These are phyloP conservation scores for Candida cerambycidarum DNA, from an alignment of 805 yeast species.

Conservation along the genomic window DNA sequence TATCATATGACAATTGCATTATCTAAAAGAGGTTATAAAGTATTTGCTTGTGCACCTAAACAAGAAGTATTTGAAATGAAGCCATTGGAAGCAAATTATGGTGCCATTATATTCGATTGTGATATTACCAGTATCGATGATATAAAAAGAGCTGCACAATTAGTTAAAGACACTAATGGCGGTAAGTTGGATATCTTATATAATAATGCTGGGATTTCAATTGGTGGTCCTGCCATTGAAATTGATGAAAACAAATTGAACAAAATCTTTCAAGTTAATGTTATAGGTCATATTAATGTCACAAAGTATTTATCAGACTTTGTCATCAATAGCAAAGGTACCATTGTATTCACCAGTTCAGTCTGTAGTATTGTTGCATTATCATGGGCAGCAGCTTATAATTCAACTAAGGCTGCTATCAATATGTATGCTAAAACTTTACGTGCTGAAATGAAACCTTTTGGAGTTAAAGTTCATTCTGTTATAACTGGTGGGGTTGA, in stretches of 20 bases:
- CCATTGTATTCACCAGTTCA: slow-evolving; percentile 39
- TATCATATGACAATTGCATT: slow-evolving; percentile 42
- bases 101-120: slow-evolving; percentile 26
- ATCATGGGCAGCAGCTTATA: slow-evolving; percentile 34
- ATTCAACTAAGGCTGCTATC: slow-evolving; percentile 31
- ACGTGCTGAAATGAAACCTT: slow-evolving; percentile 18
- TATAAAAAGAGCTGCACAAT: slow-evolving; percentile 22
- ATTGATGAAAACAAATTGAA: slow-evolving; percentile 22
- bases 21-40: slow-evolving; percentile 40
- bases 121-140: slow-evolving; percentile 37
- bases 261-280: slow-evolving; percentile 33
- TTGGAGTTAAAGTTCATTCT: slow-evolving; percentile 20
- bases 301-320: slow-evolving; percentile 31
- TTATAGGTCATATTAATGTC: slow-evolving; percentile 37
- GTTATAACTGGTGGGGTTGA: slow-evolving; percentile 21
- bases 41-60: slow-evolving; percentile 36
- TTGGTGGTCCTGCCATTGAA: slow-evolving; percentile 30
- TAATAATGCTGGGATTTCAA: slow-evolving; percentile 41
- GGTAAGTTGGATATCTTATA: slow-evolving; percentile 38
- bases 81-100: slow-evolving; percentile 23
- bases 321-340: slow-evolving; percentile 32
- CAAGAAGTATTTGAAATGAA: slow-evolving; percentile 22
- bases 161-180: slow-evolving; percentile 25
- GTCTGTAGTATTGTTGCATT: slow-evolving; percentile 29
- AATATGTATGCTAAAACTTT: slow-evolving; percentile 19